These are phyloP conservation scores for Dissoconium aciculare DNA, from an alignment of 2,329 filamentous ascomycete genomes.

Conservation along the genomic window DNA sequence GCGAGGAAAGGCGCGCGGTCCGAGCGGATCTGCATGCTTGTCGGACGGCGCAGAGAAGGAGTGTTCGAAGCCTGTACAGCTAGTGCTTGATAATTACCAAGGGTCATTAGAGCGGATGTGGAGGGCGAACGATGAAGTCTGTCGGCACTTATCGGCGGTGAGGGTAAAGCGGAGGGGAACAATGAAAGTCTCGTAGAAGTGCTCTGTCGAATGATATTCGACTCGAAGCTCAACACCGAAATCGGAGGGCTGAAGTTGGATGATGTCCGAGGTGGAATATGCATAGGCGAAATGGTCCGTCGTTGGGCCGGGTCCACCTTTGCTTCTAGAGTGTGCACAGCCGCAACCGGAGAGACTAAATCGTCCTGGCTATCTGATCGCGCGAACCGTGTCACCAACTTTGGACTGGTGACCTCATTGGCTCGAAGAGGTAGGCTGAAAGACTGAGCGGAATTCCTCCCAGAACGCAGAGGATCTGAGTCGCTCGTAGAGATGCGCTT, in stretches of 20 bases:
- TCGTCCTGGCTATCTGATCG: constrained; percentile 9
- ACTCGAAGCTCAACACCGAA: not conserved
- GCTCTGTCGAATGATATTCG: not conserved
- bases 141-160: constrained; percentile 2
- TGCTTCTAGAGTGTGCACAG: constrained; percentile 14
- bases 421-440: constrained; percentile 19
- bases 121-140: constrained; percentile 8
- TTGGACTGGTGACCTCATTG: not conserved
- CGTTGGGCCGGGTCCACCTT: constrained; percentile 11
- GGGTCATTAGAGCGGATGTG: constrained; percentile 2
- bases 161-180: constrained; percentile 7
- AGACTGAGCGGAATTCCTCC: constrained; percentile 10
- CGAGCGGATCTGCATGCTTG: constrained; percentile 31
- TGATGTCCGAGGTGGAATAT: constrained; percentile 4
- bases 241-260: constrained; percentile 3
- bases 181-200: constrained; percentile 12
- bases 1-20: constrained; percentile 31
- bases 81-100: constrained; percentile 1
- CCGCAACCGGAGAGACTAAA: constrained; percentile 12
- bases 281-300: constrained; percentile 3
- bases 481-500: not conserved
- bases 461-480: too few species aligned
- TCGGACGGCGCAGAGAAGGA: constrained; percentile 25
- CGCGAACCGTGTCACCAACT: not conserved
- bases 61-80: constrained; percentile 3